These are phyloP conservation scores for Cladosporium sp. DNA, from an alignment of 2,329 filamentous ascomycete genomes.

Conservation along the genomic window DNA sequence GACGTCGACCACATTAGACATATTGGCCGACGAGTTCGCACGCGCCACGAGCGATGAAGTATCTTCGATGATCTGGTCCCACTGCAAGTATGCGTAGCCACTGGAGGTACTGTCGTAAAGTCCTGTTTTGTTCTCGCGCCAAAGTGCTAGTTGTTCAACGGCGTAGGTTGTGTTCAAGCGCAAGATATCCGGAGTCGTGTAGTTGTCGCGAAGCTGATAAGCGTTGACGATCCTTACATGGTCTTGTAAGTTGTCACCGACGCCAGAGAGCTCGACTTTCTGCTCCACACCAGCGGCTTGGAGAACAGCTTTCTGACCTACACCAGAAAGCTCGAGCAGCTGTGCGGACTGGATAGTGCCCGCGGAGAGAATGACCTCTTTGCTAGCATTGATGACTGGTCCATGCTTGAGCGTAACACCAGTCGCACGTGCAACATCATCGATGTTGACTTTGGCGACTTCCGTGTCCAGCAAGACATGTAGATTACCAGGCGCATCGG, in stretches of 20 bases:
- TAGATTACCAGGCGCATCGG: slow-evolving; percentile 47
- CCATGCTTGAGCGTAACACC: slow-evolving; percentile 38
- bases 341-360: slow-evolving; percentile 60
- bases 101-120: slow-evolving; percentile 45
- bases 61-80: slow-evolving; percentile 41
- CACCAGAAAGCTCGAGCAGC: slow-evolving; percentile 61
- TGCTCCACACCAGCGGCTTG: slow-evolving; percentile 49
- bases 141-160: slow-evolving; percentile 43
- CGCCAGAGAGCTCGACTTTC: slow-evolving; percentile 51
- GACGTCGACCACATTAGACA: slow-evolving; percentile 35
- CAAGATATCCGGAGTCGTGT: slow-evolving; percentile 37
- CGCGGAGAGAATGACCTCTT: slow-evolving; percentile 51
- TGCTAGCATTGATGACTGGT: slow-evolving; percentile 42
- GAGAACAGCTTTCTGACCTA: slow-evolving; percentile 55
- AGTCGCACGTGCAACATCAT: slow-evolving; percentile 27
- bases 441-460: slow-evolving; percentile 43
- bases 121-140: slow-evolving; percentile 35
- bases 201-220: slow-evolving; percentile 35
- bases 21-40: slow-evolving; percentile 37
- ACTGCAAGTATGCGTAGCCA: slow-evolving; percentile 46
- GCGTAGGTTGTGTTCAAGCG: slow-evolving; percentile 34
- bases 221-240: slow-evolving; percentile 32
- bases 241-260: slow-evolving; percentile 53
- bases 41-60: slow-evolving; percentile 33
- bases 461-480: slow-evolving; percentile 39